Evolutionary conservation across 164 flowering plant species (phyloP), one percentile per base, ranked within the genome.

Genomic region (Aristolochia contorta): DNA sequence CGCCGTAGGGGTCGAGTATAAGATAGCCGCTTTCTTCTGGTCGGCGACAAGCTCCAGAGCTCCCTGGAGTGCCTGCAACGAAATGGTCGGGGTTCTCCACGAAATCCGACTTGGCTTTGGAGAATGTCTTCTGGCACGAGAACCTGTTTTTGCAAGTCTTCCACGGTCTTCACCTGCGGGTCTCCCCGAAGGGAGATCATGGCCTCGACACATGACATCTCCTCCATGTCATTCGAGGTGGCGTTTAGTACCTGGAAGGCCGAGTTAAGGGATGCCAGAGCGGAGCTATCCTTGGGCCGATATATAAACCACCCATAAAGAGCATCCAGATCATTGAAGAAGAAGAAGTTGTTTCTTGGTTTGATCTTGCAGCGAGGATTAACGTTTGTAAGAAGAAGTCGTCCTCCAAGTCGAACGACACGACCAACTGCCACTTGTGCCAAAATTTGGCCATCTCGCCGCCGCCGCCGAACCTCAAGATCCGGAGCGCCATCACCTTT

Each of bases 1-100:
- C 72, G 1, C 76, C 76, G 27, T 48, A 65, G 14, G 76, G 76
- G 53, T 73, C 72, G 52, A 73, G 46, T 7, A n/a, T n/a, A 69
- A 47, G 6, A 66, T 57, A 43, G 55, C 63, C 20, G 56, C 58
- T 63, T 65, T 69, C 10, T 64, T 63, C 56, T 73, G 69, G 15
- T 56, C 20, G 23, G 59, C 65, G 3, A 69, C 25, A 49, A 49
- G 14, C 32, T 33, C 59, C 46, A 69, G 15, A 2, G 61, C 57
- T 24, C 32, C 57, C 41, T 20, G 47, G 21, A 69, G 56, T 3
- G 64, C 72, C 19, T 9, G 19, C 27, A 55, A 23, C 1, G 70
- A 46, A 47, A 69, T 62, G 1, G 72, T 62, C 2, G 8, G n/a
- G n/a, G n/a, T n/a, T 41, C 46, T 43, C 59, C n/a, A 73, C 70